phyloP scores from a whole-genome alignment of 306 rosid species.

The Benincasa hispida region DNA sequence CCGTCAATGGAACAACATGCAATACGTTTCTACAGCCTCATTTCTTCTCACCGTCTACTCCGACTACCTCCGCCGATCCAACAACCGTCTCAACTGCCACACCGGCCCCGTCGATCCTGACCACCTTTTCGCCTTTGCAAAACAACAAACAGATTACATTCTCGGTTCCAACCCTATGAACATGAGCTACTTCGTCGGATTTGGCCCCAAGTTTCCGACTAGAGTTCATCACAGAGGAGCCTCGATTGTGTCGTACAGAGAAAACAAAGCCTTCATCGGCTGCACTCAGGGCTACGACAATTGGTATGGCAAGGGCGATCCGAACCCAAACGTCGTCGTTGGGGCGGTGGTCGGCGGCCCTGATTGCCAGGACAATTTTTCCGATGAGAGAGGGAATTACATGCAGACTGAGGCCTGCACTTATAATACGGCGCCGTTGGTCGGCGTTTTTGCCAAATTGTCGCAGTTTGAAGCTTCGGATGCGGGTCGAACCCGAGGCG shows the following conservation, averaged over 20 bases:
- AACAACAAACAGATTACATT: conserved; percentile 74
- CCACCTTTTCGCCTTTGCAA: conserved; percentile 40
- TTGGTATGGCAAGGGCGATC: conserved; percentile 44
- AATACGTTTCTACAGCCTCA: conserved; percentile 78
- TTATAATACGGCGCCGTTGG: conserved; percentile 83
- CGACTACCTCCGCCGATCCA: conserved; percentile 41
- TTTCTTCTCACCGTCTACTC: conserved; percentile 68
- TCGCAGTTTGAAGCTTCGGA: conserved; percentile 29
- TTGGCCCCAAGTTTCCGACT: conserved; percentile 51
- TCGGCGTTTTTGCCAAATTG: conserved; percentile 73
- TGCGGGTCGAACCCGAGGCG: conserved; percentile 7
- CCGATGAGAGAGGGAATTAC: conserved; percentile 58
- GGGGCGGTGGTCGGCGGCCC: conserved; percentile 99
- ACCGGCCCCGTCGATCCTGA: conserved; percentile 22
- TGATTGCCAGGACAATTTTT: conserved; percentile 53
- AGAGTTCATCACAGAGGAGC: conserved; percentile 94
- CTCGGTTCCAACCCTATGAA: conserved; percentile 73
- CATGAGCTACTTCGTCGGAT: conserved; percentile 91
- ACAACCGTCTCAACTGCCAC: conserved; percentile 46
- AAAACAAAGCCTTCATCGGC: conserved; percentile 81
- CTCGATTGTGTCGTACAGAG: conserved; percentile 61
- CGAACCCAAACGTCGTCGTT: conserved; percentile 64
- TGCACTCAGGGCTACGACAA: conserved; percentile 94
- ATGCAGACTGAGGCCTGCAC: conserved; percentile 99
- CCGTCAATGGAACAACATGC: conserved; percentile 98